Conservation (phyloP, 768 basidiomycete species). For the Basidioascus undulatus region DNA sequence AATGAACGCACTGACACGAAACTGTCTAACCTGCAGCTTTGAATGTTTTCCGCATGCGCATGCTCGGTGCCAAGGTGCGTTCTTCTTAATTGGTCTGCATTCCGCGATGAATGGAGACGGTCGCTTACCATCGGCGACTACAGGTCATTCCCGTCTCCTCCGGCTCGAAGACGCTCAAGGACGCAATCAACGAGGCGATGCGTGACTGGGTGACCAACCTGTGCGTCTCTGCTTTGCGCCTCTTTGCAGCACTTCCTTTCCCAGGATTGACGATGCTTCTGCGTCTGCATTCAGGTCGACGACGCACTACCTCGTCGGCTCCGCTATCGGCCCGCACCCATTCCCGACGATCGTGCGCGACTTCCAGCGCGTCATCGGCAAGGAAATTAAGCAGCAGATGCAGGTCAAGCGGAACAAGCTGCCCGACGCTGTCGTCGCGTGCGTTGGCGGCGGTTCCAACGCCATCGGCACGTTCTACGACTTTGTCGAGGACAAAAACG, state of each 20-base stretch:
- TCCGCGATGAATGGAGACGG: not conserved
- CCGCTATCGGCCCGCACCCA: slow-evolving; percentile 90
- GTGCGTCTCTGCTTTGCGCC: too few relatives aligned
- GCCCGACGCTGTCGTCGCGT: slow-evolving; percentile 82
- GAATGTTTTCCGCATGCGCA: slow-evolving; percentile 93
- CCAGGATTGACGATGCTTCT: not conserved
- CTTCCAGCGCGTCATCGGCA: slow-evolving; percentile 83
- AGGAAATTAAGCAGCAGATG: slow-evolving; percentile 80
- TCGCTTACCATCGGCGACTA: not conserved
- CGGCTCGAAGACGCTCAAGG: slow-evolving; percentile 85
- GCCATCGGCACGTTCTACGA: slow-evolving; percentile 96
- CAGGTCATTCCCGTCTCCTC: slow-evolving; percentile 84
- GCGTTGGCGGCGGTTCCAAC: slow-evolving; percentile 93
- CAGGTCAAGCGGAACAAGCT: slow-evolving; percentile 49
- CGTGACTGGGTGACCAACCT: slow-evolving; percentile 97
- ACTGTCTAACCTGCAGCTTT: too few relatives aligned
- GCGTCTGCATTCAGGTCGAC: too few relatives aligned
- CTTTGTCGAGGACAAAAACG: slow-evolving; percentile 68
- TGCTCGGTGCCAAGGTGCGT: slow-evolving; percentile 72
- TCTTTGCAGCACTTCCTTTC: not conserved
- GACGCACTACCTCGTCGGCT: slow-evolving; percentile 93
- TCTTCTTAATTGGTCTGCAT: not conserved
- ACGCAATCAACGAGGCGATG: slow-evolving; percentile 94
- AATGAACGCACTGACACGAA: too few relatives aligned
- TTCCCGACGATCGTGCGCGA: slow-evolving; percentile 98